Percentiles rank a stretch among this genome's conserved stretches.
These are phyloP conservation scores for Phytophthora citricola DNA, from an alignment of 352 stramenopile species.

Conservation along the genomic window DNA sequence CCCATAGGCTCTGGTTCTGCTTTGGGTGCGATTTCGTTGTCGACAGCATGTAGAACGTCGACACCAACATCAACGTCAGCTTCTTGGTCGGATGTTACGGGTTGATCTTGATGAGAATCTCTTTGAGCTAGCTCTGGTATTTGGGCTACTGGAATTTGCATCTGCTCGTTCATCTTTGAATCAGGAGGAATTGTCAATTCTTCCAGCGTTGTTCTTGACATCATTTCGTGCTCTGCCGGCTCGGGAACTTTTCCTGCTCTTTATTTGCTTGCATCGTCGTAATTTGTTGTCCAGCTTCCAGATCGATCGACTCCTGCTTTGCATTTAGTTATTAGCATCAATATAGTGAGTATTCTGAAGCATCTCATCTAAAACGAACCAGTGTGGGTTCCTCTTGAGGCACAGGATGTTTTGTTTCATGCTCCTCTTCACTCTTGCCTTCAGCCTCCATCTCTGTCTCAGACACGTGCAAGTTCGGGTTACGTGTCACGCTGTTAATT, in stretches of 20 bases:
- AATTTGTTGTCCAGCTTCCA: slow-evolving; percentile 2
- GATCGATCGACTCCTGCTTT: neutral
- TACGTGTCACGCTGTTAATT: slow-evolving; percentile 75
- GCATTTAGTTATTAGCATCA: too few relatives aligned
- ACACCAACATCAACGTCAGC: neutral
- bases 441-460: slow-evolving; percentile 16
- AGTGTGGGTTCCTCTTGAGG: neutral
- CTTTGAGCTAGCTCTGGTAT: slow-evolving; percentile 4
- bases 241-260: neutral
- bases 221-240: too few relatives aligned
- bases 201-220: slow-evolving; percentile 3
- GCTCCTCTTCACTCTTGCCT: slow-evolving; percentile 4
- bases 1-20: slow-evolving; percentile 9
- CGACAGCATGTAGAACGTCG: neutral
- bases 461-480: slow-evolving; percentile 41
- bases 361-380: neutral
- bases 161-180: neutral
- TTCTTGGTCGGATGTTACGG: neutral
- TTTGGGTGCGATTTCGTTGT: slow-evolving; percentile 4
- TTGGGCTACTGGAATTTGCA: neutral
- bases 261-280: neutral
- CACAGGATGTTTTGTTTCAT: neutral
- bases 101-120: neutral
- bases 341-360: too few relatives aligned
- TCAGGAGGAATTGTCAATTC: neutral